phyloP scores from a whole-genome alignment of 306 rosid genomes.

The Bauhinia variegata region DNA sequence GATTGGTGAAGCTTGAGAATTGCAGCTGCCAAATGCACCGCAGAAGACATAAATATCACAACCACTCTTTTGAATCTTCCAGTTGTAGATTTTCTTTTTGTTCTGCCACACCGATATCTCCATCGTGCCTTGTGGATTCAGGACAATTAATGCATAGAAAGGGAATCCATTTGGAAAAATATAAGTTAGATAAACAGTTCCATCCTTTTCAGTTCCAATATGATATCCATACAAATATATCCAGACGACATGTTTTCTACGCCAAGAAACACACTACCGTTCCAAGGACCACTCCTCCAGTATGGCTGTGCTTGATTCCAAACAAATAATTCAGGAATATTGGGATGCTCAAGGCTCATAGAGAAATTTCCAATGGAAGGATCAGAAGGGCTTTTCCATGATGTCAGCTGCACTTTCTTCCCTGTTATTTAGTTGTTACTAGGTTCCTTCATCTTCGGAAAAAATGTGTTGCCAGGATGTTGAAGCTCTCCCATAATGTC shows the following conservation, averaged over 20 bases:
- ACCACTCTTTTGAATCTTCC: neutral
- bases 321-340: conserved; percentile 26
- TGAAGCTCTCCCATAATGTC: conserved; percentile 49
- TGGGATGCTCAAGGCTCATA: neutral
- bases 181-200: neutral
- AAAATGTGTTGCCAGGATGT: conserved; percentile 34
- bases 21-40: conserved; percentile 25
- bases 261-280: conserved; percentile 30
- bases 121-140: conserved; percentile 8
- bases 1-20: neutral
- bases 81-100: neutral
- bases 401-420: neutral
- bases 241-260: neutral
- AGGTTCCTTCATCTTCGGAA: conserved; percentile 19
- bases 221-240: conserved; percentile 22
- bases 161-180: neutral
- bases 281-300: conserved; percentile 44
- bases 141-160: neutral
- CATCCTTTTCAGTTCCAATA: neutral
- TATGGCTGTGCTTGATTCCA: conserved; percentile 12
- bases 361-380: conserved; percentile 38
- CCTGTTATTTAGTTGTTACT: conserved; percentile 9
- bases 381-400: conserved; percentile 44
- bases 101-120: conserved; percentile 15
- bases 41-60: conserved; percentile 45